These are phyloP conservation scores for Coemansia sp. DNA, from an alignment of 192 early-diverging fungal species.

Conservation along the genomic window DNA sequence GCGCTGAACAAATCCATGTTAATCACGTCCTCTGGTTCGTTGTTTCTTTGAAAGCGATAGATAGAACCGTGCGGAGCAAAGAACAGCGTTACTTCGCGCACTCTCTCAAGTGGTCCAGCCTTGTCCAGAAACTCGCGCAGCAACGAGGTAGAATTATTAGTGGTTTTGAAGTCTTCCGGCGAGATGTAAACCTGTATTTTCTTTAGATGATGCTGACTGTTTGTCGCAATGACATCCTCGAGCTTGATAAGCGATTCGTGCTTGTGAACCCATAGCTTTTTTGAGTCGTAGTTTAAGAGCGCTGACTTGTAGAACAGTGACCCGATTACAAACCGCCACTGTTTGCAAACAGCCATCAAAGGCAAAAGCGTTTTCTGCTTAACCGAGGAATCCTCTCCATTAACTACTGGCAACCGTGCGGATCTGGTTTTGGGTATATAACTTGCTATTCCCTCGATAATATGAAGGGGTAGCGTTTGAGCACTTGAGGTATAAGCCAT, in stretches of 20 bases:
- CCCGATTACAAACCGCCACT: background rate
- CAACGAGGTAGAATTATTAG: background rate
- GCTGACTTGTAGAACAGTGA: background rate
- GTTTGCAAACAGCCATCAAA: background rate
- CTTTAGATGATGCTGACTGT: background rate
- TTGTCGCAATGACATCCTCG: background rate
- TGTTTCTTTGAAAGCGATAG: background rate
- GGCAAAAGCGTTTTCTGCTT: background rate
- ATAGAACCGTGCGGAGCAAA: background rate
- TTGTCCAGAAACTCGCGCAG: background rate
- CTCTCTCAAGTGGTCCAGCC: background rate
- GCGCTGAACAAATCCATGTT: background rate
- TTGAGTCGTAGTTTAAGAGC: background rate
- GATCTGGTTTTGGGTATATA: background rate
- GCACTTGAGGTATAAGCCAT: background rate
- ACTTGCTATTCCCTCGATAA: background rate
- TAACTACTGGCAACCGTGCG: background rate
- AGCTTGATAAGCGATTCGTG: background rate
- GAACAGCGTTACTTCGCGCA: background rate
- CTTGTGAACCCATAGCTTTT: background rate
- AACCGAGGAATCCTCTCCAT: background rate
- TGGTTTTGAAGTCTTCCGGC: background rate
- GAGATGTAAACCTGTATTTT: background rate
- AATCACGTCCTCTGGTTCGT: background rate
- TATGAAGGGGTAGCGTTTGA: background rate